These are phyloP conservation scores for Fusarium napiforme DNA, from an alignment of 2,329 filamentous ascomycete species.

Conservation along the genomic window DNA sequence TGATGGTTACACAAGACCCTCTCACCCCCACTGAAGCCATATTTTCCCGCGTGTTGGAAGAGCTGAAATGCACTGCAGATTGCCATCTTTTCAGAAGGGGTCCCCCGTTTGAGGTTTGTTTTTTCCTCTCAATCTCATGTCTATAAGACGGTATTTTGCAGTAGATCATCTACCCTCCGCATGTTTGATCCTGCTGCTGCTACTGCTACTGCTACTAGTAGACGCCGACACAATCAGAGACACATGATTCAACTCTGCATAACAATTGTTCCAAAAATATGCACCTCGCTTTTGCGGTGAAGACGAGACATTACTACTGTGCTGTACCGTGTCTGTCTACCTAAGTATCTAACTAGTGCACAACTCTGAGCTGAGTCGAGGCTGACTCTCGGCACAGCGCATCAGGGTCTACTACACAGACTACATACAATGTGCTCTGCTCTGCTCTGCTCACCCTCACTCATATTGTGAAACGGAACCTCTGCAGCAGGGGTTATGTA, in stretches of 20 bases:
- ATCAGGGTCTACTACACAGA: background rate
- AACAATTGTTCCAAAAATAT: slow-evolving; percentile 15
- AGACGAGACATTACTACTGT: slow-evolving; percentile 26
- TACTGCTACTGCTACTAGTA: background rate
- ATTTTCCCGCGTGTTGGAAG: slow-evolving; percentile 11
- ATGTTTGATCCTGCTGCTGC: background rate
- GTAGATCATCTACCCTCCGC: background rate
- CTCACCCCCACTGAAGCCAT: slow-evolving; percentile 12
- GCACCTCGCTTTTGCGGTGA: slow-evolving; percentile 36
- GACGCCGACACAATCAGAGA: slow-evolving; percentile 20
- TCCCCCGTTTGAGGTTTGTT: background rate
- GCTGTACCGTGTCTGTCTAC: background rate
- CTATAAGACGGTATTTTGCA: slow-evolving; percentile 32
- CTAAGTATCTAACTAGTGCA: background rate
- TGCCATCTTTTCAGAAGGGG: background rate
- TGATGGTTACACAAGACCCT: slow-evolving; percentile 28
- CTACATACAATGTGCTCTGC: background rate
- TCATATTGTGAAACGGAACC: slow-evolving; percentile 24
- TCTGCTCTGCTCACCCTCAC: slow-evolving; percentile 1
- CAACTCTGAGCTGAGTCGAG: slow-evolving; percentile 20
- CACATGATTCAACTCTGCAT: slow-evolving; percentile 23
- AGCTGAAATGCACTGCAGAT: slow-evolving; percentile 19
- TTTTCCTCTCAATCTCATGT: background rate
- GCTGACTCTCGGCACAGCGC: slow-evolving; percentile 19
- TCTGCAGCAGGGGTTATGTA: slow-evolving; percentile 18